Evolutionary conservation across 2,329 filamentous ascomycete species (phyloP).

Genomic region (Cordyceps javanica): DNA sequence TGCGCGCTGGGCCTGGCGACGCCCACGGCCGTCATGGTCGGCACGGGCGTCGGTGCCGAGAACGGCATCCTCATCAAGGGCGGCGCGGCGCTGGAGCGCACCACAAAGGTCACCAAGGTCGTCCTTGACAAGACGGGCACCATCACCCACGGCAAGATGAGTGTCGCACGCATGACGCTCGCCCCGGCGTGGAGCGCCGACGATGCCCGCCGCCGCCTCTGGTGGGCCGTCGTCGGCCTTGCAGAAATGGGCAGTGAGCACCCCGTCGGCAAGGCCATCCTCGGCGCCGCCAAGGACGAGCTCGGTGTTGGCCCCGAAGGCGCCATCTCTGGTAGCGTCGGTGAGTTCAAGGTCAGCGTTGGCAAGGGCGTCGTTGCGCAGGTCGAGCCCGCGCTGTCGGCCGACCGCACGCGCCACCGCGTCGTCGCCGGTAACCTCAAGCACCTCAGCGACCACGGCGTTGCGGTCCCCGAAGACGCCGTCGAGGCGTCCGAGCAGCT

Average conservation of each 20-base stretch:
- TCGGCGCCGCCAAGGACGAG: conserved; percentile 67
- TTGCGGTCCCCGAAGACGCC: conserved; percentile 59
- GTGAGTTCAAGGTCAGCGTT: conserved; percentile 70
- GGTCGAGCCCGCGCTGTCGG: conserved; percentile 67
- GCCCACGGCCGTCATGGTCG: conserved; percentile 97
- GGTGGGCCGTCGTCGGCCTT: conserved; percentile 96
- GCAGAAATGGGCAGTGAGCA: conserved; percentile 95
- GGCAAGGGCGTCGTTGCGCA: conserved; percentile 78
- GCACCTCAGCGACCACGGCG: conserved; percentile 66
- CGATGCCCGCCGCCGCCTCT: conserved; percentile 65
- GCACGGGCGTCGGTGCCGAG: conserved; percentile 92
- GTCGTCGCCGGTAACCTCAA: conserved; percentile 79
- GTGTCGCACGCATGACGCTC: conserved; percentile 66
- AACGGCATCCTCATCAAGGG: conserved; percentile 98
- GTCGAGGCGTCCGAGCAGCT: conserved; percentile 57
- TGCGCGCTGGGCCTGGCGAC: conserved; percentile 95
- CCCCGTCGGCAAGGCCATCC: conserved; percentile 85
- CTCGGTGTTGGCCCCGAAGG: conserved; percentile 67
- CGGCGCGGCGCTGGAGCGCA: conserved; percentile 82
- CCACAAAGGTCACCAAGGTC: conserved; percentile 83
- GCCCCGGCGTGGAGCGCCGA: conserved; percentile 62
- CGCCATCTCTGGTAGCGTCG: conserved; percentile 74
- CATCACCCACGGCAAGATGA: conserved; percentile 93
- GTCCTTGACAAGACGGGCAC: conserved; percentile 96
- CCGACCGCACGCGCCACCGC: conserved; percentile 65